Evolutionary conservation across 768 basidiomycete species (phyloP), one percentile per base, ranked within the genome.

Genomic region (Brasilioporus rufonigricans): DNA sequence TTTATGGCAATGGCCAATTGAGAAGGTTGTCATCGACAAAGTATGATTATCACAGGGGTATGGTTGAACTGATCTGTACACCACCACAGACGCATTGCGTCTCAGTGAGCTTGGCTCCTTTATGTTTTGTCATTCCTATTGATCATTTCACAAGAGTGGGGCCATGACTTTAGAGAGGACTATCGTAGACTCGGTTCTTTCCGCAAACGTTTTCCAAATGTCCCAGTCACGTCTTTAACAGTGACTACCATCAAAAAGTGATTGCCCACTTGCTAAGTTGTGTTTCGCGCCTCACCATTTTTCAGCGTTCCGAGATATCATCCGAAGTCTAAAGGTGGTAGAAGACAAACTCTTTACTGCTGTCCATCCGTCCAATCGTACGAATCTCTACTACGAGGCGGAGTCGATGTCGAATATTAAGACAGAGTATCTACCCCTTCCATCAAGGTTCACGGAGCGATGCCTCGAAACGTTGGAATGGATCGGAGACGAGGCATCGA

Each of bases 181-280:
- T n/a, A n/a, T n/a, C n/a, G n/a, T n/a, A n/a, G n/a, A n/a, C n/a
- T n/a, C n/a, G n/a, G n/a, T n/a, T n/a, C 72, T 35, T 89, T 93
- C 67, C 81, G 91, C 1, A 74, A 80, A 38, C 76, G 74, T 27
- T 92, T 85, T 62, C 78, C 79, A 2, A 74, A 78, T 52, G 80
- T 93, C 4, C 91, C 91, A 0, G 85, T 94, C 60, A 93, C 91
- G 88, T 91, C 91, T 5, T 71, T 93, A 38, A 93, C 91, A 1
- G 91, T 91, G 2, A 91, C 88, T 16, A 91, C 91, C 3, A 93
- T 91, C 8, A 69, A 82, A 40, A 69, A 71, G 89, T 90, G 68
- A 56, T 45, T 5, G 23, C 44, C n/a, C 2, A 31, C 6, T 9
- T 39, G 1, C 27, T 13, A 21, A 21, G 12, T 29, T 21, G 6